Percentiles rank a stretch among this genome's conserved stretches.
Conservation (phyloP, 139 green algal genomes). For the Pleodorina starrii region DNA sequence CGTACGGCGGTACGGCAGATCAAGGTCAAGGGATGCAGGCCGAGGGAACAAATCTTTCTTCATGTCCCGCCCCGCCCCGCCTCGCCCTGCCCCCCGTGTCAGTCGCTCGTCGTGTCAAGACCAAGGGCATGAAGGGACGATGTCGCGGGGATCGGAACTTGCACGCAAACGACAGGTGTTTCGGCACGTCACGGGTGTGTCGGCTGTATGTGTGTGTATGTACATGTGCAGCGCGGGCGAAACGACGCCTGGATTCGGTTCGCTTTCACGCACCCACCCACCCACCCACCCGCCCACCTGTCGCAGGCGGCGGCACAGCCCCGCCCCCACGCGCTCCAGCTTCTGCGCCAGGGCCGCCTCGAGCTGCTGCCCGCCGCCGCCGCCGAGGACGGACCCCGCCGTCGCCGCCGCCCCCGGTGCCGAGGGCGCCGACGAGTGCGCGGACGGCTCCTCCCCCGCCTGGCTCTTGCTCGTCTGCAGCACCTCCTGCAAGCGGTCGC, state of each 20-base stretch:
- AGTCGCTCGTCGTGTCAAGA: too few relatives aligned
- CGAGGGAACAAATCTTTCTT: too few relatives aligned
- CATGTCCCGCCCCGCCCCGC: too few relatives aligned
- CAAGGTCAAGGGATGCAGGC: too few relatives aligned
- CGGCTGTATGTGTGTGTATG: not conserved
- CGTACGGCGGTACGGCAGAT: too few relatives aligned
- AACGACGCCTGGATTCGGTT: not conserved
- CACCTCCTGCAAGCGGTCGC: conserved; percentile 18
- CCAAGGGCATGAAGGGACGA: too few relatives aligned
- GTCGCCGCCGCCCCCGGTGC: not conserved
- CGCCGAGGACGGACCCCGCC: not conserved
- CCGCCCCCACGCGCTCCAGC: not conserved
- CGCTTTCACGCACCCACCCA: not conserved
- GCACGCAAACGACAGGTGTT: too few relatives aligned
- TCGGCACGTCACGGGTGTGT: too few relatives aligned
- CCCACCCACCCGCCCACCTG: not conserved
- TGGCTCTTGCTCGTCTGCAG: too few relatives aligned
- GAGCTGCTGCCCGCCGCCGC: not conserved
- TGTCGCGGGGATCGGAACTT: too few relatives aligned
- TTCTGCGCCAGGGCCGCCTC: not conserved
- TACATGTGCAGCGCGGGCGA: not conserved
- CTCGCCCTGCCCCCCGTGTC: too few relatives aligned
- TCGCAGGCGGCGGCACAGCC: conserved; percentile 17
- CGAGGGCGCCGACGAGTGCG: not conserved
- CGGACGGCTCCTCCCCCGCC: too few relatives aligned